phyloP scores from a whole-genome alignment of 2,329 filamentous ascomycete genomes.

The Pezizomycotina sp. region DNA sequence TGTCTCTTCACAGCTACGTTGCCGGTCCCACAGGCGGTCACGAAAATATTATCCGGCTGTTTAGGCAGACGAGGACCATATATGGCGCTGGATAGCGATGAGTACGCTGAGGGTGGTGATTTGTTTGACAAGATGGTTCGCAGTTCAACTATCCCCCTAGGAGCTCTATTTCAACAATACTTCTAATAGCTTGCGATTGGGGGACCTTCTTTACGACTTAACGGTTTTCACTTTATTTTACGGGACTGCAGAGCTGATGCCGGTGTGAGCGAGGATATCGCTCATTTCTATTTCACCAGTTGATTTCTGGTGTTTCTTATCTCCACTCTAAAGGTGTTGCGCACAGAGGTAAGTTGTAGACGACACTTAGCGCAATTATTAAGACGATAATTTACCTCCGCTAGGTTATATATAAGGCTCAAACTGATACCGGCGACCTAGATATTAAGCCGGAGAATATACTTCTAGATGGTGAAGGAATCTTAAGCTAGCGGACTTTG shows the following conservation, averaged over 20 bases:
- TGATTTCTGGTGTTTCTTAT: slow-evolving; percentile 77
- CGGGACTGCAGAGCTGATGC: too few relatives aligned
- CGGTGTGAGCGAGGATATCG: slow-evolving; percentile 83
- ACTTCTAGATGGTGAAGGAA: slow-evolving; percentile 69
- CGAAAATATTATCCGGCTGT: slow-evolving; percentile 83
- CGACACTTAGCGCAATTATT: slow-evolving; percentile 5
- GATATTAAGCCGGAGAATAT: slow-evolving; percentile 94
- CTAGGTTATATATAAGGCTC: neutral
- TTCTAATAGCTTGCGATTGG: slow-evolving; percentile 2
- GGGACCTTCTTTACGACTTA: slow-evolving; percentile 36
- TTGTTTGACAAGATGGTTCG: slow-evolving; percentile 82
- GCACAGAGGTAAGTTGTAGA: slow-evolving; percentile 44
- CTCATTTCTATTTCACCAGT: slow-evolving; percentile 91
- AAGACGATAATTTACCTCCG: neutral
- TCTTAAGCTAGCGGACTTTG: slow-evolving; percentile 92
- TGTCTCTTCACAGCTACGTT: slow-evolving; percentile 74
- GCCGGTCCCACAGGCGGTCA: slow-evolving; percentile 76
- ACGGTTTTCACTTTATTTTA: too few relatives aligned
- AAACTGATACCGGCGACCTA: slow-evolving; percentile 2
- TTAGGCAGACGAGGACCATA: slow-evolving; percentile 70
- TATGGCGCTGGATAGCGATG: slow-evolving; percentile 98
- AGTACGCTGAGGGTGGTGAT: slow-evolving; percentile 85
- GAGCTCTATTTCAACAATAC: neutral
- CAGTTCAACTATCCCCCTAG: neutral
- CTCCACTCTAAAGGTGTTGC: slow-evolving; percentile 94